phyloP scores from a whole-genome alignment of 1,139 yeast species.

The Saccharomyces hybrid region DNA sequence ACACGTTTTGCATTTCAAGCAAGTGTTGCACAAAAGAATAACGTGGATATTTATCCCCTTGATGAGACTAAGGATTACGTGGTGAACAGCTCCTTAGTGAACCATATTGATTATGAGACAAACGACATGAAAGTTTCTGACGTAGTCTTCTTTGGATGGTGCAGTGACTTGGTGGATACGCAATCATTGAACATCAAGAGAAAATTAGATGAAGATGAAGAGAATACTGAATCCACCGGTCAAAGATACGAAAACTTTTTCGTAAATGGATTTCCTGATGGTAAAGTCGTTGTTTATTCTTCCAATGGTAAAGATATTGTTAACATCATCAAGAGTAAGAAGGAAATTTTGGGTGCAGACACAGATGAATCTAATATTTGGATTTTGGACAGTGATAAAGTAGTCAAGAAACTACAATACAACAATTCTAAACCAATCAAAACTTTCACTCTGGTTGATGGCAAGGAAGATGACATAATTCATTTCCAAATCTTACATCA shows the following conservation, averaged over 20 bases:
- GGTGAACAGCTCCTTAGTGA: slow-evolving; percentile 28
- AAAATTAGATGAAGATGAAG: slow-evolving; percentile 20
- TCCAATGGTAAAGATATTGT: slow-evolving; percentile 30
- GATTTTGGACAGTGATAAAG: slow-evolving; percentile 28
- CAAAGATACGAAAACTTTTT: slow-evolving; percentile 19
- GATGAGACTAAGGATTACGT: slow-evolving; percentile 21
- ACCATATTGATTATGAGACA: slow-evolving; percentile 27
- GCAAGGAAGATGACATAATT: slow-evolving; percentile 25
- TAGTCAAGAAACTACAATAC: slow-evolving; percentile 28
- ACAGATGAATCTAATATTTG: slow-evolving; percentile 24
- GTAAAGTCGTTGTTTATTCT: slow-evolving; percentile 29
- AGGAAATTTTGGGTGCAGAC: slow-evolving; percentile 23
- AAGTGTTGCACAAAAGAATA: slow-evolving; percentile 24
- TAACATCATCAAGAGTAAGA: slow-evolving; percentile 29
- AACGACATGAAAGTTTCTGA: slow-evolving; percentile 26
- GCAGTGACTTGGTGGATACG: slow-evolving; percentile 11
- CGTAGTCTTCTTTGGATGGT: slow-evolving; percentile 26
- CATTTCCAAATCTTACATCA: slow-evolving; percentile 23
- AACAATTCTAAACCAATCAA: slow-evolving; percentile 27
- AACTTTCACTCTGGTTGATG: slow-evolving; percentile 30
- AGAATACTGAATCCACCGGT: slow-evolving; percentile 1
- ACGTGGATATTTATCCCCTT: slow-evolving; percentile 29
- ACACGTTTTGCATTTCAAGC: slow-evolving; percentile 30
- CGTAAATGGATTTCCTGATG: slow-evolving; percentile 26
- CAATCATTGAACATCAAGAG: slow-evolving; percentile 6